Percentiles rank a stretch among this genome's conserved stretches.
These are phyloP conservation scores for Neurospora discreta DNA, from an alignment of 495 filamentous ascomycete genomes.

Conservation along the genomic window DNA sequence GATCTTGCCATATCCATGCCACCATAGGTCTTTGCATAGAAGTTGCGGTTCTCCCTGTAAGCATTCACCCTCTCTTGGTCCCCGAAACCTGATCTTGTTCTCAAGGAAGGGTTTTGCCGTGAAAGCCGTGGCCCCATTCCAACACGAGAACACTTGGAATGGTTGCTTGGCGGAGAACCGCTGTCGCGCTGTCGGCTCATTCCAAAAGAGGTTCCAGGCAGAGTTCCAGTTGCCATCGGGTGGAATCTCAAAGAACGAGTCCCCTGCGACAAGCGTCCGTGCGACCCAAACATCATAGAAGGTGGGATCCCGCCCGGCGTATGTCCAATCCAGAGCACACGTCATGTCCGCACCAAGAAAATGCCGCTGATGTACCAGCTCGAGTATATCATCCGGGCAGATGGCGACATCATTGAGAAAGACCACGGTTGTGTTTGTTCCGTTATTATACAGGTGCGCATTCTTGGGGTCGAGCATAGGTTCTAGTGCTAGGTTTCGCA, in stretches of 20 bases:
- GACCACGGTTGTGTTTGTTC: conserved; percentile 22
- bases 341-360: conserved; percentile 38
- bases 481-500: conserved; percentile 35
- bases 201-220: conserved; percentile 37
- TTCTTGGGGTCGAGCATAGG: conserved; percentile 21
- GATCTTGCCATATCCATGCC: conserved; percentile 32
- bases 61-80: conserved; percentile 28
- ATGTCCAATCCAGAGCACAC: conserved; percentile 45
- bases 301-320: conserved; percentile 21
- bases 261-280: conserved; percentile 31
- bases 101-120: conserved; percentile 20
- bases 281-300: conserved; percentile 46
- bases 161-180: conserved; percentile 22
- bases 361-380: conserved; percentile 35
- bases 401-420: conserved; percentile 41
- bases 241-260: conserved; percentile 40
- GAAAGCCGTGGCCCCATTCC: conserved; percentile 36
- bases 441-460: conserved; percentile 4
- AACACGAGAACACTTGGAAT: conserved; percentile 46
- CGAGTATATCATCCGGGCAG: conserved; percentile 43
- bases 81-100: conserved; percentile 25
- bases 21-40: conserved; percentile 42
- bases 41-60: conserved; percentile 35
- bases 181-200: conserved; percentile 17
- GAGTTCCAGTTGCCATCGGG: conserved; percentile 30